These are phyloP conservation scores for Chloropicon primus DNA, from an alignment of 139 green algal species.

Conservation along the genomic window DNA sequence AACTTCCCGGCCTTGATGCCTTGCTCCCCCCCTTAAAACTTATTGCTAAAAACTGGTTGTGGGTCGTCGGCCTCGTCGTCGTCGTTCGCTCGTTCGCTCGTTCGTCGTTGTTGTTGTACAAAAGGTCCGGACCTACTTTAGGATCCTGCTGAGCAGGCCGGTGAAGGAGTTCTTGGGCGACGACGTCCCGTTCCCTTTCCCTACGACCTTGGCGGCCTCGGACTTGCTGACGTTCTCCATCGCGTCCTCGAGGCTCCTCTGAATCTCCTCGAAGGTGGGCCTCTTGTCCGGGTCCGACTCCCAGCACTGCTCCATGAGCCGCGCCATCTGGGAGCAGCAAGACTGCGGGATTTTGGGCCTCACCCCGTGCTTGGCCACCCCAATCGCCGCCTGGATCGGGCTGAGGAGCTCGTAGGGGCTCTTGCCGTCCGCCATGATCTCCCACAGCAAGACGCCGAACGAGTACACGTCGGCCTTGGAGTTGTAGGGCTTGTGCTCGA, in stretches of 20 bases:
- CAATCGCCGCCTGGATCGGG: slow-evolving; percentile 42
- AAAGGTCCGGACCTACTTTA: background rate
- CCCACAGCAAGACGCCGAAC: slow-evolving; percentile 82
- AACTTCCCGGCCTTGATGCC: too few relatives aligned
- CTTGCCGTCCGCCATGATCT: slow-evolving; percentile 73
- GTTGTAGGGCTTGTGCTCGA: slow-evolving; percentile 92
- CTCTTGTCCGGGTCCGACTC: slow-evolving; percentile 19
- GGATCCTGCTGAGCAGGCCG: background rate
- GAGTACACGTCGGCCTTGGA: slow-evolving; percentile 78
- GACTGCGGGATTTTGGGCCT: slow-evolving; percentile 56
- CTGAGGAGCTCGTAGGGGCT: slow-evolving; percentile 77
- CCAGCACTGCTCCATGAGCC: slow-evolving; percentile 76
- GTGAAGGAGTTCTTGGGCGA: background rate
- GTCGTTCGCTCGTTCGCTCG: too few relatives aligned
- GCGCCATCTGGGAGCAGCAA: slow-evolving; percentile 45
- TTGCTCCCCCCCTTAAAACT: too few relatives aligned
- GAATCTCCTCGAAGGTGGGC: slow-evolving; percentile 43
- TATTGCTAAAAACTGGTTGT: too few relatives aligned
- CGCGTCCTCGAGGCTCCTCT: slow-evolving; percentile 3
- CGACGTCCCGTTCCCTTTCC: background rate
- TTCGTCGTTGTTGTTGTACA: background rate
- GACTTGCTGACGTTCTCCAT: slow-evolving; percentile 1
- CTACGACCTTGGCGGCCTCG: background rate
- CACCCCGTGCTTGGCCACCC: slow-evolving; percentile 94
- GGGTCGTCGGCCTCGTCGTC: too few relatives aligned